These are phyloP conservation scores for Ephemerocybe angulata DNA, from an alignment of 768 basidiomycete species.

Conservation along the genomic window DNA sequence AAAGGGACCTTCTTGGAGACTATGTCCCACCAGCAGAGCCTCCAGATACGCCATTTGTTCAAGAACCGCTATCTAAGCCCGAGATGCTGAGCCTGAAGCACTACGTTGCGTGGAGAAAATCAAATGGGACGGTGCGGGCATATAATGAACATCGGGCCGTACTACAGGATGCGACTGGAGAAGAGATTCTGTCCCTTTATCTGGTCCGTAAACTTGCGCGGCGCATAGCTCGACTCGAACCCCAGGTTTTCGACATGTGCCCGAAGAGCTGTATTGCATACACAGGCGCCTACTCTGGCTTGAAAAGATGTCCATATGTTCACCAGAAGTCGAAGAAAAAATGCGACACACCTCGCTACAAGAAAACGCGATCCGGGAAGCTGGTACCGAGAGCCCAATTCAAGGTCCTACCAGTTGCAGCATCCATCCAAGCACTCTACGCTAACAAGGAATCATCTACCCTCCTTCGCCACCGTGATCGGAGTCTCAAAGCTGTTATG, in stretches of 20 bases:
- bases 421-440: slow-evolving; percentile 18
- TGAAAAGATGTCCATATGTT: slow-evolving; percentile 11
- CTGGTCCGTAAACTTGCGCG: slow-evolving; percentile 11
- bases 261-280: slow-evolving; percentile 23
- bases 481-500: slow-evolving; percentile 12
- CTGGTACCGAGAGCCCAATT: slow-evolving; percentile 11
- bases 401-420: slow-evolving; percentile 11
- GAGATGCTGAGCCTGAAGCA: slow-evolving; percentile 13
- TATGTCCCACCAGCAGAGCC: not conserved
- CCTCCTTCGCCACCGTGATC: slow-evolving; percentile 16
- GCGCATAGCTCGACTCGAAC: slow-evolving; percentile 10
- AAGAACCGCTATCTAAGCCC: not conserved
- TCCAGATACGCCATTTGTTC: not conserved
- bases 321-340: not conserved
- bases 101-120: slow-evolving; percentile 17
- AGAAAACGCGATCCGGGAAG: not conserved
- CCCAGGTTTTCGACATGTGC: slow-evolving; percentile 17
- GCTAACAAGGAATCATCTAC: slow-evolving; percentile 18
- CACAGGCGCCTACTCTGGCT: slow-evolving; percentile 15
- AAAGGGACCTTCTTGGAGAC: not conserved
- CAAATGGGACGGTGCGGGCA: slow-evolving; percentile 19
- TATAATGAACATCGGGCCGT: slow-evolving; percentile 17
- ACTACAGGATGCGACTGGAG: slow-evolving; percentile 13
- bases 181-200: slow-evolving; percentile 18
- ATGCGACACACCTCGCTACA: not conserved